These are phyloP conservation scores for Xylona heveae DNA, from an alignment of 495 filamentous ascomycete species.

Conservation along the genomic window DNA sequence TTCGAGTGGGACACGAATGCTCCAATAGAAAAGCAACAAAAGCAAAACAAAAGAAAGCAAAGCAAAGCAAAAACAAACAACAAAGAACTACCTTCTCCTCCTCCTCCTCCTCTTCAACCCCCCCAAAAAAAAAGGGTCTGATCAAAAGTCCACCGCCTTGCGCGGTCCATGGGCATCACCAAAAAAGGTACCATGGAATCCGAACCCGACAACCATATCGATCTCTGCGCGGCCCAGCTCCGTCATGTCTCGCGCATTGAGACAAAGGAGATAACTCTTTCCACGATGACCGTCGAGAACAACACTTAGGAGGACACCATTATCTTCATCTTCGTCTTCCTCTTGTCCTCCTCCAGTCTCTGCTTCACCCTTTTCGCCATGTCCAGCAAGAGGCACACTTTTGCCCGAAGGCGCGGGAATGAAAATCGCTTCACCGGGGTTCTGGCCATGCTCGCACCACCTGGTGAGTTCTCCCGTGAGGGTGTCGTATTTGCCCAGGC, in stretches of 20 bases:
- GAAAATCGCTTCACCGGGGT: constrained; percentile 57
- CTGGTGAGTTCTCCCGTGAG: constrained; percentile 21
- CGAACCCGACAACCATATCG: constrained; percentile 36
- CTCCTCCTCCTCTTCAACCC: too few relatives aligned
- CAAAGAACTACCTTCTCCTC: too few relatives aligned
- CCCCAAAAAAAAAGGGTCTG: too few relatives aligned
- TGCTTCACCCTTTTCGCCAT: too few relatives aligned
- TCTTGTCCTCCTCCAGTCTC: too few relatives aligned
- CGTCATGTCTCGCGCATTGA: constrained; percentile 41
- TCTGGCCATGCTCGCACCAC: constrained; percentile 43
- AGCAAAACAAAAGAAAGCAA: too few relatives aligned
- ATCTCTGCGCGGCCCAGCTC: constrained; percentile 48
- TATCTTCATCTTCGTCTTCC: constrained; percentile 32
- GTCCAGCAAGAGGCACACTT: too few relatives aligned
- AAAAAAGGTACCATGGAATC: constrained; percentile 61
- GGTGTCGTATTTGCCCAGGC: constrained; percentile 46
- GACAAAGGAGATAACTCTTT: constrained; percentile 45
- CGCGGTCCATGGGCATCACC: too few relatives aligned
- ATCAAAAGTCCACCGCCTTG: too few relatives aligned
- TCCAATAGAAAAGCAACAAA: too few relatives aligned
- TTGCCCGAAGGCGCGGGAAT: constrained; percentile 29
- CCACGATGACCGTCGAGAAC: constrained; percentile 41
- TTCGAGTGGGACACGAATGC: too few relatives aligned
- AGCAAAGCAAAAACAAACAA: too few relatives aligned
- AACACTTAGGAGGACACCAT: constrained; percentile 49